Evolutionary conservation across 2,329 filamentous ascomycete genomes (phyloP).

Genomic region (Colletotrichum navitas): DNA sequence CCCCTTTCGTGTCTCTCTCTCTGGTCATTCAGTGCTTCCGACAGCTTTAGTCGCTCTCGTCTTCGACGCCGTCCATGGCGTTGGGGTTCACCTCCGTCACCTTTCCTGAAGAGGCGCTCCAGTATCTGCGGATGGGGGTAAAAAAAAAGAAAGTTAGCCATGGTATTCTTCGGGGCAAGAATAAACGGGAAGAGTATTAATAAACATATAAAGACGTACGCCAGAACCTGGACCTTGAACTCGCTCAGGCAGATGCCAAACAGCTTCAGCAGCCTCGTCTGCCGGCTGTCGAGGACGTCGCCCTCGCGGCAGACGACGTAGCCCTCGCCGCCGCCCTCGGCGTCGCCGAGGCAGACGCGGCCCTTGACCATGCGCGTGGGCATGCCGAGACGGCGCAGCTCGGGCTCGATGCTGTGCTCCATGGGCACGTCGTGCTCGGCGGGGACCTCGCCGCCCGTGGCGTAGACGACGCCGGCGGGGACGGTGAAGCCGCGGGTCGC

Average conservation of each 20-base stretch:
- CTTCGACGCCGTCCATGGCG: slow-evolving; percentile 55
- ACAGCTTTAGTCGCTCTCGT: slow-evolving; percentile 40
- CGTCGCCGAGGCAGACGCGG: slow-evolving; percentile 79
- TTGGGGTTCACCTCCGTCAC: slow-evolving; percentile 67
- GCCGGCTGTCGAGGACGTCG: slow-evolving; percentile 86
- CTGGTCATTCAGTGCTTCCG: slow-evolving; percentile 2
- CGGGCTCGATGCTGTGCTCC: slow-evolving; percentile 90
- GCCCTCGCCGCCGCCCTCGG: slow-evolving; percentile 60
- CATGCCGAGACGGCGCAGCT: slow-evolving; percentile 88
- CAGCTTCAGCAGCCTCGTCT: slow-evolving; percentile 93
- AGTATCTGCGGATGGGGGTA: slow-evolving; percentile 60
- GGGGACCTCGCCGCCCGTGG: slow-evolving; percentile 82
- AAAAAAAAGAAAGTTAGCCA: slow-evolving; percentile 24
- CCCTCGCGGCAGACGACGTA: slow-evolving; percentile 89
- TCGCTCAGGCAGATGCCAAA: slow-evolving; percentile 93
- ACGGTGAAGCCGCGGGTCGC: slow-evolving; percentile 83
- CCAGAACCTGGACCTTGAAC: slow-evolving; percentile 85
- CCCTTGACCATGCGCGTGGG: slow-evolving; percentile 91
- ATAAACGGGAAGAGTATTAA: neutral
- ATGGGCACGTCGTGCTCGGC: slow-evolving; percentile 87
- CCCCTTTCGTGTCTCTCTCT: too few relatives aligned
- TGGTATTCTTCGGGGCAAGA: neutral
- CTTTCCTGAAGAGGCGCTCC: slow-evolving; percentile 69
- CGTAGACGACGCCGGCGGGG: slow-evolving; percentile 85
- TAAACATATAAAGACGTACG: slow-evolving; percentile 62